A percentile compares a stretch with the other conserved stretches of the same genome.
These are phyloP conservation scores for Boletus rubescentipes DNA, from an alignment of 768 basidiomycete species.

Conservation along the genomic window DNA sequence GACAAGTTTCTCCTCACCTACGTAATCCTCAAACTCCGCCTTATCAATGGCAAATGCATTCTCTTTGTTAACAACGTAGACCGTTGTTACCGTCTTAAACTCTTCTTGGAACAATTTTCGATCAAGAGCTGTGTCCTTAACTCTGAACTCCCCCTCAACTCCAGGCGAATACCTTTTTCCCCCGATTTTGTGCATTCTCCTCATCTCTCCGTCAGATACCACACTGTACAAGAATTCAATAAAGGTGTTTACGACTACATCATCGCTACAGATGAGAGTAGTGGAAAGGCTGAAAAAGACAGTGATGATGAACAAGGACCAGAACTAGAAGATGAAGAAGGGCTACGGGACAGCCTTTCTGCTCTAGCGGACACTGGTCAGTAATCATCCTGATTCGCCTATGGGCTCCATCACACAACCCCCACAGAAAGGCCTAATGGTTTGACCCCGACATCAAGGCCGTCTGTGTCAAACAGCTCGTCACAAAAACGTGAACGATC, in stretches of 20 bases:
- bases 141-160: constrained; percentile 93
- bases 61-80: constrained; percentile 97
- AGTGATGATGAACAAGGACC: constrained; percentile 45
- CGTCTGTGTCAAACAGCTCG: constrained; percentile 6
- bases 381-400: constrained; percentile 6
- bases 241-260: constrained; percentile 98
- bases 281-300: constrained; percentile 51
- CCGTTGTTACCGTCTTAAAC: constrained; percentile 89
- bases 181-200: neutral
- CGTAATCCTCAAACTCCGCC: constrained; percentile 93
- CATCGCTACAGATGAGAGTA: constrained; percentile 93
- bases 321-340: constrained; percentile 37
- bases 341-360: neutral
- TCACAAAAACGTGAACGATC: constrained; percentile 61
- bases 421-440: constrained; percentile 47
- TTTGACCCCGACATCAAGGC: constrained; percentile 16
- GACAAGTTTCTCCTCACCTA: constrained; percentile 98
- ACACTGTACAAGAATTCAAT: constrained; percentile 98
- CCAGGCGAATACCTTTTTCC: constrained; percentile 48
- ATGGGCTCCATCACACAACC: constrained; percentile 28
- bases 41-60: constrained; percentile 95
- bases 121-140: constrained; percentile 96
- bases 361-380: constrained; percentile 30
- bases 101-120: constrained; percentile 98
- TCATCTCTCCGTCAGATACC: constrained; percentile 57